phyloP scores from a whole-genome alignment of 768 basidiomycete species.

The Psilocybe sp. region DNA sequence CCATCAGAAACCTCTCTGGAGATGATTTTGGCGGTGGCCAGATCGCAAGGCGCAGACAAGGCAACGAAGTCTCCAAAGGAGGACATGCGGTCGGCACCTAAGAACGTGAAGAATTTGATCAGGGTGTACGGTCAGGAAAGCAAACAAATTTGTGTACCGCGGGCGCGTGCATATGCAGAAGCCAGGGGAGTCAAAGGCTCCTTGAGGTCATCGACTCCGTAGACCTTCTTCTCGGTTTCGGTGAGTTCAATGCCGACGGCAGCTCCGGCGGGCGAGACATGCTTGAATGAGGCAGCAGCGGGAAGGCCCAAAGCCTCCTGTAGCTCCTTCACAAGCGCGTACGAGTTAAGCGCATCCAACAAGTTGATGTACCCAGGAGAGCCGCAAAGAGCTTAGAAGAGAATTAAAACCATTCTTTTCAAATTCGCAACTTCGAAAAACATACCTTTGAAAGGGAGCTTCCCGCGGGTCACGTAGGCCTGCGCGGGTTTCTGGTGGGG shows the following conservation, averaged over 20 bases:
- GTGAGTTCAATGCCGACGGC: conserved; percentile 86
- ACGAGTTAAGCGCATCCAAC: conserved; percentile 95
- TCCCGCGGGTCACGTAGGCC: conserved; percentile 85
- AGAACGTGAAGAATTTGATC: too few species aligned
- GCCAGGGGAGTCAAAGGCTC: conserved; percentile 87
- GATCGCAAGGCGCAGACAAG: conserved; percentile 87
- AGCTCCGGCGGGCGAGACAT: conserved; percentile 97
- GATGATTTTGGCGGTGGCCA: conserved; percentile 93
- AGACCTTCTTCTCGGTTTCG: conserved; percentile 87
- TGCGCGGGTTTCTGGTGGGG: conserved; percentile 99
- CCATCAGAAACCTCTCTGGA: conserved; percentile 99
- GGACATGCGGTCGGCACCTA: conserved; percentile 98
- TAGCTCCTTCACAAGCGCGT: conserved; percentile 92
- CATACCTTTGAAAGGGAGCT: conserved; percentile 90
- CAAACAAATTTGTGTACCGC: conserved; percentile 49
- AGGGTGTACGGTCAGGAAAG: background rate
- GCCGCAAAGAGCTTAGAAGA: conserved; percentile 71
- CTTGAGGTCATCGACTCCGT: conserved; percentile 94
- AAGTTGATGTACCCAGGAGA: conserved; percentile 99
- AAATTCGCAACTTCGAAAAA: background rate
- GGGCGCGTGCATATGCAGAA: conserved; percentile 91
- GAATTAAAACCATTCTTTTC: background rate
- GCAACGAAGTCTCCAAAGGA: conserved; percentile 99
- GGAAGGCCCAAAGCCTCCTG: conserved; percentile 84
- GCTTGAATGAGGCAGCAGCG: conserved; percentile 98